Conservation (phyloP, 2,329 filamentous ascomycete genomes). For the Cladosporium colombiae region DNA sequence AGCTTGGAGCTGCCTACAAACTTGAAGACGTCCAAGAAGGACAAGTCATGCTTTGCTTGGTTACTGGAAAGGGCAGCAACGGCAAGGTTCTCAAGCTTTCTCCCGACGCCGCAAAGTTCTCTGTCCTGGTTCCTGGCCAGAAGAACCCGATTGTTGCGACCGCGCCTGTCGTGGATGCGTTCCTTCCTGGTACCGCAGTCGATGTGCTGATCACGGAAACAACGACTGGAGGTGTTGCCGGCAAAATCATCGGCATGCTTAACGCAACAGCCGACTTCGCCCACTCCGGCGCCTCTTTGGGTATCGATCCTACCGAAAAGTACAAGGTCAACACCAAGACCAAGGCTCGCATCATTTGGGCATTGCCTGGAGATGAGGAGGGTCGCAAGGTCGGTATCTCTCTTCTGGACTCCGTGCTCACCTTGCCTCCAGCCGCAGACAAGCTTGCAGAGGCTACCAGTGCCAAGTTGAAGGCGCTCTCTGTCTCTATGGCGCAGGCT, state of each 20-base stretch:
- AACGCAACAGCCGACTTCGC: slow-evolving; percentile 89
- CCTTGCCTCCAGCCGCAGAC: slow-evolving; percentile 53
- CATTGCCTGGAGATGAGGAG: slow-evolving; percentile 71
- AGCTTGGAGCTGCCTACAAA: slow-evolving; percentile 67
- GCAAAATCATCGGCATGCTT: slow-evolving; percentile 89
- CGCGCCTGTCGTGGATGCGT: slow-evolving; percentile 84
- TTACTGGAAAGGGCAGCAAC: slow-evolving; percentile 71
- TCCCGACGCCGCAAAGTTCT: slow-evolving; percentile 58
- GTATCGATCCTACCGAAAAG: slow-evolving; percentile 63
- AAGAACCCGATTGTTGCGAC: slow-evolving; percentile 55
- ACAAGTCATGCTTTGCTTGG: slow-evolving; percentile 78
- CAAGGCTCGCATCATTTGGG: slow-evolving; percentile 84
- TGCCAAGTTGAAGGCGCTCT: slow-evolving; percentile 30
- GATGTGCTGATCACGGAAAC: slow-evolving; percentile 81
- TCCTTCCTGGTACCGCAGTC: slow-evolving; percentile 87
- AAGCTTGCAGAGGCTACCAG: slow-evolving; percentile 40
- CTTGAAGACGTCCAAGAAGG: slow-evolving; percentile 76
- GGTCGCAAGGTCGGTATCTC: slow-evolving; percentile 85
- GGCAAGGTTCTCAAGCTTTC: slow-evolving; percentile 87
- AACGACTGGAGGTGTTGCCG: slow-evolving; percentile 71
- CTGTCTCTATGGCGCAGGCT: slow-evolving; percentile 43
- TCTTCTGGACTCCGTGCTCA: slow-evolving; percentile 77
- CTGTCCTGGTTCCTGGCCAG: slow-evolving; percentile 26
- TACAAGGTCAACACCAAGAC: slow-evolving; percentile 81
- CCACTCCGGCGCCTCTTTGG: slow-evolving; percentile 70